phyloP scores from a whole-genome alignment of 139 green algal genomes.

The Yamagishiella unicocca region DNA sequence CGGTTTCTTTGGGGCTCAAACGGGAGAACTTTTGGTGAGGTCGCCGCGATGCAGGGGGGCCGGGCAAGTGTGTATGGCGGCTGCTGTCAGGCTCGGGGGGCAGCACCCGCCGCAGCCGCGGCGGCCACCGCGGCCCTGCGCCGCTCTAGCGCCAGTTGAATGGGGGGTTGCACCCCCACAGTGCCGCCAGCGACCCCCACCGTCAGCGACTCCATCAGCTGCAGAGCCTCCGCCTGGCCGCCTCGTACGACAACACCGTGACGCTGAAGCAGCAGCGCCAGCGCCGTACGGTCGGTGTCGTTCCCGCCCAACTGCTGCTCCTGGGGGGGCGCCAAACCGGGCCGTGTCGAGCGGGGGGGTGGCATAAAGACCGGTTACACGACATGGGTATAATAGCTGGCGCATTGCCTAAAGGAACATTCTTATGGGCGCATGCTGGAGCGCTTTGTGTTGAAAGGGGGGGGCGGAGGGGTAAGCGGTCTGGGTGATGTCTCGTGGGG shows the following conservation, averaged over 20 bases:
- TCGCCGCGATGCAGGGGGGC: no score
- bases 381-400: not conserved
- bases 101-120: no score
- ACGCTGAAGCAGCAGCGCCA: constrained; percentile 40
- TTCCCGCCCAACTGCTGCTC: constrained; percentile 9
- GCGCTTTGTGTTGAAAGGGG: not conserved
- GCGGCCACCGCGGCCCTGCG: no score
- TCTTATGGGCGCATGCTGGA: not conserved
- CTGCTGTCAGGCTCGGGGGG: no score
- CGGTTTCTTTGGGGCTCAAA: no score
- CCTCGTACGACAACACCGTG: constrained; percentile 35
- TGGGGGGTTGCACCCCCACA: no score
- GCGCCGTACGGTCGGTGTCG: not conserved
- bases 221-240: constrained; percentile 28
- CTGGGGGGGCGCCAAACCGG: not conserved
- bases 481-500: no score
- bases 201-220: constrained; percentile 10
- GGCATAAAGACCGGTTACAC: not conserved
- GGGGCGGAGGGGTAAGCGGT: not conserved
- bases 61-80: no score
- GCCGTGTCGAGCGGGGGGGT: not conserved
- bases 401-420: not conserved
- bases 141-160: no score
- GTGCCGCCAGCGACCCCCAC: no score
- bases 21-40: no score